Evolutionary conservation across 768 basidiomycete species (phyloP).

Genomic region (Postia placenta): DNA sequence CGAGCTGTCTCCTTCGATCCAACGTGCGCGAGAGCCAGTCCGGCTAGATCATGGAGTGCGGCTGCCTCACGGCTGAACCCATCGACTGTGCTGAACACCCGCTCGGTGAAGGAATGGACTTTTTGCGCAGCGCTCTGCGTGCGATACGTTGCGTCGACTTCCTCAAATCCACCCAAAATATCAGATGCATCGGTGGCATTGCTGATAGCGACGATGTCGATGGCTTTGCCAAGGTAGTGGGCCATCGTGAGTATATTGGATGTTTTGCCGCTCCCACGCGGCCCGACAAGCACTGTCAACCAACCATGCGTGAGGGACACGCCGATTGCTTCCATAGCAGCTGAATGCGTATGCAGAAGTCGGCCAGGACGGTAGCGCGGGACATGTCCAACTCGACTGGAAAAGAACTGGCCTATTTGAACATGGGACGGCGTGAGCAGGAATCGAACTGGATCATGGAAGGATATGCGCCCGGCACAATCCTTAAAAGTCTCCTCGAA

Average conservation of each 20-base stretch:
- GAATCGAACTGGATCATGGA: neutral
- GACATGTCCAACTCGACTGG: conserved; percentile 27
- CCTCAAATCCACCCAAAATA: conserved; percentile 93
- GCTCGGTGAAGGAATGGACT: conserved; percentile 22
- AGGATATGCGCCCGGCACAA: conserved; percentile 23
- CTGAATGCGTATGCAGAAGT: conserved; percentile 56
- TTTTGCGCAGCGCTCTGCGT: conserved; percentile 32
- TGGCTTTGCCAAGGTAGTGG: conserved; percentile 54
- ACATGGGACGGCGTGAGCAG: conserved; percentile 26
- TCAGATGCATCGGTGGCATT: conserved; percentile 90
- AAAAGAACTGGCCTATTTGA: conserved; percentile 61
- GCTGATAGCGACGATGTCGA: conserved; percentile 75
- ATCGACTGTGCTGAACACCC: conserved; percentile 4
- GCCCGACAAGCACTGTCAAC: conserved; percentile 86
- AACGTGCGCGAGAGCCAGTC: conserved; percentile 6
- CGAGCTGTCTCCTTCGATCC: neutral
- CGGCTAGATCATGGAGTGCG: neutral
- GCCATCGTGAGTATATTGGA: conserved; percentile 66
- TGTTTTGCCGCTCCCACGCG: conserved; percentile 73
- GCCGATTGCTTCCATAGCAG: conserved; percentile 69
- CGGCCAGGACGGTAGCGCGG: conserved; percentile 37
- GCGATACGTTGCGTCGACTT: conserved; percentile 56
- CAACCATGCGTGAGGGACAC: conserved; percentile 71
- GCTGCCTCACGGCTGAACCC: conserved; percentile 5
- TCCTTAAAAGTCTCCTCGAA: conserved; percentile 48